These are phyloP conservation scores for Uronychia setigera DNA, from an alignment of 73 alveolate genomes.

Conservation along the genomic window DNA sequence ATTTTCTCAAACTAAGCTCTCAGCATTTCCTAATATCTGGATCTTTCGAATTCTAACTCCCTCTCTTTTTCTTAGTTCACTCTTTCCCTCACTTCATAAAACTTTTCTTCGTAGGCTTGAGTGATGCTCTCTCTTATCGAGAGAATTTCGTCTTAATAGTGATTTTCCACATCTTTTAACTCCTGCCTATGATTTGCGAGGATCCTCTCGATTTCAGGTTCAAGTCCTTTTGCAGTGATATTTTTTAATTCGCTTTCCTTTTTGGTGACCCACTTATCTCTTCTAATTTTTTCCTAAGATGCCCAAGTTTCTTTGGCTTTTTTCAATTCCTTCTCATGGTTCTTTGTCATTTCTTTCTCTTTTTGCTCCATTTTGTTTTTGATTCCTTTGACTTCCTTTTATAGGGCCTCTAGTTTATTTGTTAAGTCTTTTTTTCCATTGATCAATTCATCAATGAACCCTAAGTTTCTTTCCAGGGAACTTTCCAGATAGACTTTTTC, in stretches of 20 bases:
- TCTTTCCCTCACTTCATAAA: background rate
- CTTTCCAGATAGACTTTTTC: background rate
- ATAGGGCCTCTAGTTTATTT: slow-evolving; percentile 49
- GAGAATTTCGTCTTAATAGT: slow-evolving; percentile 8
- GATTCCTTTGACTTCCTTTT: slow-evolving; percentile 45
- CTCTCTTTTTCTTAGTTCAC: background rate
- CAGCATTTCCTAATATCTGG: background rate
- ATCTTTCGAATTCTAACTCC: background rate
- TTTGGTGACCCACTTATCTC: slow-evolving; percentile 70
- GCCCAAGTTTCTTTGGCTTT: slow-evolving; percentile 71
- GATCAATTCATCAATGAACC: slow-evolving; percentile 62
- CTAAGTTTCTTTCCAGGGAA: background rate
- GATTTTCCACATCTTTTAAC: slow-evolving; percentile 49
- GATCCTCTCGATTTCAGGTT: slow-evolving; percentile 70
- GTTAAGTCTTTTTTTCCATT: slow-evolving; percentile 63
- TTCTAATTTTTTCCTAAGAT: slow-evolving; percentile 64
- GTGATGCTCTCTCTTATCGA: background rate
- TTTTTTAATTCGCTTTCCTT: slow-evolving; percentile 69
- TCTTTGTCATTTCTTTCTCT: slow-evolving; percentile 59
- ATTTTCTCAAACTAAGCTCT: slow-evolving; percentile 3
- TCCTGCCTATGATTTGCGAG: slow-evolving; percentile 62
- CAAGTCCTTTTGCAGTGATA: slow-evolving; percentile 71
- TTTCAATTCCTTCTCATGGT: slow-evolving; percentile 57
- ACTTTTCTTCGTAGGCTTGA: background rate
- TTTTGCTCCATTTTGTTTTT: slow-evolving; percentile 64